Conservation (phyloP, 352 stramenopile species). For the Pythium vanterpoolii region DNA sequence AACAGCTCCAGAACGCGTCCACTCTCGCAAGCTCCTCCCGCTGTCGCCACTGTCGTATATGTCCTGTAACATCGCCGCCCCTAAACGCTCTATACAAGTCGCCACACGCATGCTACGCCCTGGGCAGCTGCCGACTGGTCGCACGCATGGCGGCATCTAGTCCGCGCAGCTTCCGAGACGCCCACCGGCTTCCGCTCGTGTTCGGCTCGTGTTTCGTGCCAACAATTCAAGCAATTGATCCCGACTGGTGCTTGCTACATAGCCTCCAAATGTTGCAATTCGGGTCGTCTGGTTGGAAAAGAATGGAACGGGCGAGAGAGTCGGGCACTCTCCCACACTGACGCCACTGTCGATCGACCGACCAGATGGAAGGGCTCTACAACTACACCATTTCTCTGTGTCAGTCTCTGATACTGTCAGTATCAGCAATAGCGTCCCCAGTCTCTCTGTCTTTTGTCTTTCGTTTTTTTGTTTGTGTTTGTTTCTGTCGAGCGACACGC, state of each 20-base stretch:
- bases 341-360: constrained; percentile 19
- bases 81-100: too few relatives aligned
- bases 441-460: not conserved
- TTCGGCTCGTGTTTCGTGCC: constrained; percentile 1
- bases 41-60: not conserved
- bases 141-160: not conserved
- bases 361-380: constrained; percentile 18
- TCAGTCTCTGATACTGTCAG: not conserved
- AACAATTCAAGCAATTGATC: not conserved
- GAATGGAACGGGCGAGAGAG: constrained; percentile 8
- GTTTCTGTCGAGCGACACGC: not conserved
- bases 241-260: too few relatives aligned
- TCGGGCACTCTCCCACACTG: constrained; percentile 3
- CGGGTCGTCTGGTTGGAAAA: not conserved
- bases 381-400: constrained; percentile 9
- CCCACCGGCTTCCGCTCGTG: not conserved
- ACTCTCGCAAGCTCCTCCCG: not conserved
- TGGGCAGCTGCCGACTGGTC: not conserved
- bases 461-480: not conserved
- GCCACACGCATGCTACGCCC: not conserved
- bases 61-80: not conserved
- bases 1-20: not conserved
- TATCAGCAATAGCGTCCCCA: not conserved
- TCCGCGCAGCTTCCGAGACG: not conserved
- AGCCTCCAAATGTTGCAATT: not conserved